A percentile compares a stretch with the other conserved stretches of the same genome.
Conservation (phyloP, 2,329 filamentous ascomycete genomes). For the Lasiodiplodia sp. region DNA sequence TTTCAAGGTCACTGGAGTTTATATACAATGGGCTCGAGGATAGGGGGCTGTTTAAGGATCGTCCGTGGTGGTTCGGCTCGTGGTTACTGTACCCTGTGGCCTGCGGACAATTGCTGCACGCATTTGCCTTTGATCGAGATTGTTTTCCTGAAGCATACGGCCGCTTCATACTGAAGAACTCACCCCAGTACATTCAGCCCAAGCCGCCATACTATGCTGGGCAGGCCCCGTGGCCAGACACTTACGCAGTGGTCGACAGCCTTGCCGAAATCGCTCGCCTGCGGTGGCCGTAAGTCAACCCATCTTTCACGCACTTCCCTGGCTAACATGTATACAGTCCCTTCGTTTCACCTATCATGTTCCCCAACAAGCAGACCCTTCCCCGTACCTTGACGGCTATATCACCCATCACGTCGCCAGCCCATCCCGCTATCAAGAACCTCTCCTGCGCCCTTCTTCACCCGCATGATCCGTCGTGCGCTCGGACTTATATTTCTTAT, state of each 20-base stretch:
- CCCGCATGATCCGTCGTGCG: constrained; percentile 85
- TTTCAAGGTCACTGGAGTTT: constrained; percentile 85
- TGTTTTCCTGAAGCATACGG: constrained; percentile 65
- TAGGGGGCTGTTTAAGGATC: constrained; percentile 68
- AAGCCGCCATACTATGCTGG: constrained; percentile 73
- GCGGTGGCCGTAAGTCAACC: constrained; percentile 76
- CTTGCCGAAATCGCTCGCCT: constrained; percentile 81
- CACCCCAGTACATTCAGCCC: constrained; percentile 78
- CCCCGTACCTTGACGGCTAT: constrained; percentile 72
- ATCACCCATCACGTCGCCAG: constrained; percentile 79
- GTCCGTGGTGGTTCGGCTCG: constrained; percentile 70
- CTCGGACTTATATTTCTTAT: constrained; percentile 85
- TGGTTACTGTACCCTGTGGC: constrained; percentile 60
- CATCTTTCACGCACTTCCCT: constrained; percentile 3
- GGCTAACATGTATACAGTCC: constrained; percentile 56
- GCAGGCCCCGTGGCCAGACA: constrained; percentile 74
- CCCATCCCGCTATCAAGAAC: constrained; percentile 84
- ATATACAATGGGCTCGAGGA: constrained; percentile 84
- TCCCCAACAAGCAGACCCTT: constrained; percentile 72
- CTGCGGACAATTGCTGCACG: constrained; percentile 58
- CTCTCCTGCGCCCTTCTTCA: constrained; percentile 91
- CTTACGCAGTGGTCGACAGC: constrained; percentile 79
- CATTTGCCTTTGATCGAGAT: constrained; percentile 60
- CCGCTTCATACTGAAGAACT: constrained; percentile 72
- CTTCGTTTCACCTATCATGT: constrained; percentile 86